phyloP scores from a whole-genome alignment of 2,329 filamentous ascomycete genomes.

The Venturia nashicola region DNA sequence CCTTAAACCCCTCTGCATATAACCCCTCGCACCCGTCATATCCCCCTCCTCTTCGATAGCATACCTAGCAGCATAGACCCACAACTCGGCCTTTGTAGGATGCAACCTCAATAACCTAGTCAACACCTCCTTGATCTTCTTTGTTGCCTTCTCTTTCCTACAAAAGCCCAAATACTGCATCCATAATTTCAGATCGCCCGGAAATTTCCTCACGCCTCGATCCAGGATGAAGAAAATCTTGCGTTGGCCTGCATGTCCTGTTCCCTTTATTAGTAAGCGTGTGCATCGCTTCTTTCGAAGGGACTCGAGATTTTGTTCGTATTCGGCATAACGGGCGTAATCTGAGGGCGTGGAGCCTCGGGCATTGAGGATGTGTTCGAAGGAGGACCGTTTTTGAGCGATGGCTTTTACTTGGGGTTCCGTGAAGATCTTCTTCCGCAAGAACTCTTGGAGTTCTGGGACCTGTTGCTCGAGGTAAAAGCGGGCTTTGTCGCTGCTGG shows the following conservation, averaged over 20 bases:
- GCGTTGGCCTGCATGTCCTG: slow-evolving; percentile 60
- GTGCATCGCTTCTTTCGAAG: slow-evolving; percentile 74
- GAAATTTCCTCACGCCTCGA: slow-evolving; percentile 71
- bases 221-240: slow-evolving; percentile 86
- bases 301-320: slow-evolving; percentile 55
- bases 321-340: slow-evolving; percentile 71
- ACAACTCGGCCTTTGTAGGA: slow-evolving; percentile 70
- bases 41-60: slow-evolving; percentile 70
- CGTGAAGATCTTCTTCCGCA: slow-evolving; percentile 82
- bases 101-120: slow-evolving; percentile 69
- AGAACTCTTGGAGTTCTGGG: slow-evolving; percentile 82
- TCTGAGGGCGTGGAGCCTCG: slow-evolving; percentile 65
- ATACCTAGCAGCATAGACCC: slow-evolving; percentile 71
- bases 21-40: slow-evolving; percentile 71
- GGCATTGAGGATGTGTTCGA: slow-evolving; percentile 81
- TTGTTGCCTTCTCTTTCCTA: slow-evolving; percentile 49
- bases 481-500: slow-evolving; percentile 82
- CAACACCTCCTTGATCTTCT: slow-evolving; percentile 47
- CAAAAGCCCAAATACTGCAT: slow-evolving; percentile 80
- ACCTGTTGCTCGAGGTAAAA: slow-evolving; percentile 90
- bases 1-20: slow-evolving; percentile 79
- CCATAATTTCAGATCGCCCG: slow-evolving; percentile 73
- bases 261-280: slow-evolving; percentile 59
- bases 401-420: slow-evolving; percentile 87
- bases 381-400: slow-evolving; percentile 80